These are phyloP conservation scores for Entophlyctis helioformis DNA, from an alignment of 192 early-diverging fungal genomes.

Conservation along the genomic window DNA sequence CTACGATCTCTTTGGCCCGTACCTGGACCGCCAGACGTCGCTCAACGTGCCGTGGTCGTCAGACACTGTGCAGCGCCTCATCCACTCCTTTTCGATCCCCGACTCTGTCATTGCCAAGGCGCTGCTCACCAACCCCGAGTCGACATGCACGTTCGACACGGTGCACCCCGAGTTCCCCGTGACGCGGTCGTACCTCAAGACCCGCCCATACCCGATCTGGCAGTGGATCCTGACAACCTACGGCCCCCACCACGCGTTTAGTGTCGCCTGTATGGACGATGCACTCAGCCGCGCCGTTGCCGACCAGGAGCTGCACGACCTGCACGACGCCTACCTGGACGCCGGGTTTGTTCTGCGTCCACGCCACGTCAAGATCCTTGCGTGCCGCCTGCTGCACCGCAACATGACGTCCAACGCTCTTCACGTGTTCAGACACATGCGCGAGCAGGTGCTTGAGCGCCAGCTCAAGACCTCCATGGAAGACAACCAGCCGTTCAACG, in stretches of 20 bases:
- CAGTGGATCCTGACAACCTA: constrained; percentile 29
- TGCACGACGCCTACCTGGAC: constrained; percentile 29
- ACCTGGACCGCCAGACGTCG: background rate
- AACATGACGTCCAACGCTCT: constrained; percentile 41
- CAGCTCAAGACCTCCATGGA: background rate
- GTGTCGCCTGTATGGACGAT: constrained; percentile 41
- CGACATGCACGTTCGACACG: background rate
- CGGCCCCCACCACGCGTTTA: constrained; percentile 33
- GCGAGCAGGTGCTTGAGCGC: constrained; percentile 17
- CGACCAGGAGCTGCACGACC: constrained; percentile 29
- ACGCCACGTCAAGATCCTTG: constrained; percentile 39
- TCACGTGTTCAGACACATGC: constrained; percentile 21
- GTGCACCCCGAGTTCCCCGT: constrained; percentile 5
- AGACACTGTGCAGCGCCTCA: background rate
- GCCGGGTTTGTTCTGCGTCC: constrained; percentile 32
- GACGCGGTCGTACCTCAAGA: constrained; percentile 6
- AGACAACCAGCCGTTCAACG: background rate
- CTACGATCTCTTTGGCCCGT: constrained; percentile 12
- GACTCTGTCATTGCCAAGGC: background rate
- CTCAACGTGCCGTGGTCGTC: constrained; percentile 3
- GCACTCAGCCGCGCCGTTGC: constrained; percentile 34
- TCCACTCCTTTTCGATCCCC: background rate
- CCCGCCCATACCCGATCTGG: constrained; percentile 38
- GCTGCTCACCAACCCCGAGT: background rate
- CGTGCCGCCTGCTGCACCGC: constrained; percentile 36